Conservation (phyloP, 805 yeast genomes). For the Cyberlindnera mrakii region DNA sequence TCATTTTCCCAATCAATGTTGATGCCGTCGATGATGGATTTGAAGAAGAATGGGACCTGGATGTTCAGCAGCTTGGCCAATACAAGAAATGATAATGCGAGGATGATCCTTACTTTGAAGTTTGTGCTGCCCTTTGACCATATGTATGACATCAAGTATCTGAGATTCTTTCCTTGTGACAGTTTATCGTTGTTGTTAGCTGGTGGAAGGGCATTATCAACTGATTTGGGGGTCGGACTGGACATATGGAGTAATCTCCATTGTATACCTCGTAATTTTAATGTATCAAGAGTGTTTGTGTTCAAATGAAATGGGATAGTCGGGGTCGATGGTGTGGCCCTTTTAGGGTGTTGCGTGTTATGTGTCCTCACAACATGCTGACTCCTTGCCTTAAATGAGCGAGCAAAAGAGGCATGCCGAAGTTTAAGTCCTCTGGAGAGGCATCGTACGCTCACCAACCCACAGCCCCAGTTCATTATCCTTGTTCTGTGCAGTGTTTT, state of each 20-base stretch:
- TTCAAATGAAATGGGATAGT: no score
- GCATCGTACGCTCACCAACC: no score
- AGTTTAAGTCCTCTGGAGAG: no score
- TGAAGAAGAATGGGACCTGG: constrained; percentile 94
- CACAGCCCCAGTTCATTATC: no score
- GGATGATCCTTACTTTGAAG: constrained; percentile 64
- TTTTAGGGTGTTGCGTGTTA: no score
- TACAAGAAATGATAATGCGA: constrained; percentile 69
- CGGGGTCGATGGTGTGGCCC: no score
- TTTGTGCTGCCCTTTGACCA: constrained; percentile 75
- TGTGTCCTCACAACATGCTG: no score
- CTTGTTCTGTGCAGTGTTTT: no score
- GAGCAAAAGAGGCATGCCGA: no score
- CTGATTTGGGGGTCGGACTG: not conserved
- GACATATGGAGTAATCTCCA: not conserved
- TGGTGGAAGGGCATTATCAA: constrained; percentile 8
- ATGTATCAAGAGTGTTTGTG: no score
- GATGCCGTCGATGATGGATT: constrained; percentile 84
- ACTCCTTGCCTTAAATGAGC: no score
- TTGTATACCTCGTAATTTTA: no score
- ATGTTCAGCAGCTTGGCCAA: constrained; percentile 84
- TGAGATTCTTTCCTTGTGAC: constrained; percentile 46
- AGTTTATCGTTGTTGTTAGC: constrained; percentile 17
- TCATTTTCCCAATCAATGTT: constrained; percentile 77
- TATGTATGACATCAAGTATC: constrained; percentile 60